Evolutionary conservation across 495 filamentous ascomycete species (phyloP), one percentile per base, ranked within the genome.

Genomic region (Bombardia bombarda): DNA sequence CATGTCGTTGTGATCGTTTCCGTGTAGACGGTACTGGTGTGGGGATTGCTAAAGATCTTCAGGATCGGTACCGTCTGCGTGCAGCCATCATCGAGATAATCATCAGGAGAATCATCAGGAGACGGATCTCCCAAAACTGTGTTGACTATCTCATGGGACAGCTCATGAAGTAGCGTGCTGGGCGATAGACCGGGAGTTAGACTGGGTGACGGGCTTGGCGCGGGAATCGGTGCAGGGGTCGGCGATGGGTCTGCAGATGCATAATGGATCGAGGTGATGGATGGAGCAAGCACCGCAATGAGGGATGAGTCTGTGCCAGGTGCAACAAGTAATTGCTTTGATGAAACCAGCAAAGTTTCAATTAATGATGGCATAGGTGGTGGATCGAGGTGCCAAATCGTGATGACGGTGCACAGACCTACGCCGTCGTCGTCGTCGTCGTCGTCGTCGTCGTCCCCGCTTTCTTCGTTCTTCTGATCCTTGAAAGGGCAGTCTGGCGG

Each of bases 21-120:
- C 2, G 39, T 24, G 14, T 39, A 51, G 7, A 43, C 34, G 7
- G 43, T 51, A 9, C 26, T 21, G 1, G 35, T 46, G 3, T 31
- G 18, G n/a, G 40, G 26, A 13, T 40, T 28, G n/a, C 22, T 42
- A 3, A 46, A 40, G 21, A 36, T 46, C 10, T 23, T 30, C 12
- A 43, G 24, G 14, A 25, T 43, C 21, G 32, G 8, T 22, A 46
- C 23, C 6, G 43, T 46, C 33, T 51, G 43, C 13, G 48, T 51
- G 43, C 48, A 51, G 14, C 38, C 48, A 7, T 38, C 17, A 23
- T 25, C 21, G 30, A 20, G 4, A 25, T 6, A n/a, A 1, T 22
- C 19, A 10, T 10, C 14, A 24, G n/a, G 24, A 18, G 38, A 20
- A 14, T 31, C n/a, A 17, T 14, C 5, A 18, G 20, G 7, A 25